Evolutionary conservation across 306 rosid species (phyloP), one percentile per base, ranked within the genome.

Genomic region (Cucumis melo): DNA sequence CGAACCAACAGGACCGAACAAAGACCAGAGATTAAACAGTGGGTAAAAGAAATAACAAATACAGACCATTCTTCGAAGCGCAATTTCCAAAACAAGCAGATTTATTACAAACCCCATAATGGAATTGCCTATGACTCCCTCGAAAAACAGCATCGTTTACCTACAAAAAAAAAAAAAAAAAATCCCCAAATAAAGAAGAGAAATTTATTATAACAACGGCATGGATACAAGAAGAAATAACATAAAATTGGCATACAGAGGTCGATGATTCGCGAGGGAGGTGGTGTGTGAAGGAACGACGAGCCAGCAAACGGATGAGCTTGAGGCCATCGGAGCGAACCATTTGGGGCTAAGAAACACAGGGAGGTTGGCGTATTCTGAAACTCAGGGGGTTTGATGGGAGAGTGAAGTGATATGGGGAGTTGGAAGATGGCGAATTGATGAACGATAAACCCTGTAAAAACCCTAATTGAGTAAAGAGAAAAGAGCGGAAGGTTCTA

Each of bases 261-360:
- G 75, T 20, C 3, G 54, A 77, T 65, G 86, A 51, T 19, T 76
- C 75, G 64, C 8, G 57, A 56, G 54, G 68, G 44, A 39, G 65
- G 12, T 77, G 68, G 70, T 84, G 54, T 7, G 82, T 34, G 41
- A 87, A 57, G 36, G 90, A 77, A 76, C 87, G 89, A 80, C 91
- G 91, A 74, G 90, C 82, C 74, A 87, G 79, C 75, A 84, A 82
- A 59, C 81, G 75, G 32, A 88, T 34, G 74, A 94, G 83, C 72
- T 71, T 83, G 83, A 80, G 74, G 78, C 93, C 90, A 75, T 85
- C 81, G 78, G 91, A 86, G 88, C 91, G 87, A 87, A 86, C 95
- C 99, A 94, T 94, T 79, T 74, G 86, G 84, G 29, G 34, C 56
- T 66, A 7, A 24, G 74, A 32, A 73, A 51, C 46, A 44, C 48